phyloP scores from a whole-genome alignment of 192 early-diverging fungal species.

The Paraglomus occultum region DNA sequence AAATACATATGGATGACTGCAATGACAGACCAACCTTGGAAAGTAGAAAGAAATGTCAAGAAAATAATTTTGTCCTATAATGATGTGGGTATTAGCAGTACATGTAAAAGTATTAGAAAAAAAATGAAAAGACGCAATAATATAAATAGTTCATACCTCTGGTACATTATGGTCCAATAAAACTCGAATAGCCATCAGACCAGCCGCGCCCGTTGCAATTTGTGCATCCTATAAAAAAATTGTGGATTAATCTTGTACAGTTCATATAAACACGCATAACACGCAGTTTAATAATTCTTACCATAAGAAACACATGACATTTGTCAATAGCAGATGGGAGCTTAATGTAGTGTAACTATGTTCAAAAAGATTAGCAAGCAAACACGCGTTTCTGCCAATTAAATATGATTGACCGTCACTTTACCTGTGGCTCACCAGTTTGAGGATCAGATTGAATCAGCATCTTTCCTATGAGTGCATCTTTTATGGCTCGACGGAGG shows the following conservation, averaged over 20 bases:
- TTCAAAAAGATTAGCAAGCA: neutral
- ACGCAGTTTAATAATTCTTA: neutral
- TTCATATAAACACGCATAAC: neutral
- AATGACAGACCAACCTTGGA: slow-evolving; percentile 49
- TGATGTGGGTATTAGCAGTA: slow-evolving; percentile 16
- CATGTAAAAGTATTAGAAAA: slow-evolving; percentile 12
- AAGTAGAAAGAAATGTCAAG: slow-evolving; percentile 75
- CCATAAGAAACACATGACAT: slow-evolving; percentile 69
- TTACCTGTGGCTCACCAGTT: slow-evolving; percentile 75
- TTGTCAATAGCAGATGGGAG: slow-evolving; percentile 64
- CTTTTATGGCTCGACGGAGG: slow-evolving; percentile 74
- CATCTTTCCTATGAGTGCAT: slow-evolving; percentile 85
- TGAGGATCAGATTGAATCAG: slow-evolving; percentile 79
- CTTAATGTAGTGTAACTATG: slow-evolving; percentile 79
- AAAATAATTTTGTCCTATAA: slow-evolving; percentile 75
- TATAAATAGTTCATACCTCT: slow-evolving; percentile 42
- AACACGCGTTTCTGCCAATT: neutral
- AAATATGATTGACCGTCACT: neutral
- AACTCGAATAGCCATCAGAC: slow-evolving; percentile 94
- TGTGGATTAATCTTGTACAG: slow-evolving; percentile 20
- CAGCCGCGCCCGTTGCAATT: slow-evolving; percentile 88
- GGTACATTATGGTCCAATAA: slow-evolving; percentile 87
- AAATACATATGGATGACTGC: neutral
- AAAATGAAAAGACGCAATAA: slow-evolving; percentile 1
- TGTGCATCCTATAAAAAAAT: slow-evolving; percentile 71